Evolutionary conservation across 2,329 filamentous ascomycete genomes (phyloP), one percentile per base, ranked within the genome.

Genomic region (Biscogniauxia sp.): DNA sequence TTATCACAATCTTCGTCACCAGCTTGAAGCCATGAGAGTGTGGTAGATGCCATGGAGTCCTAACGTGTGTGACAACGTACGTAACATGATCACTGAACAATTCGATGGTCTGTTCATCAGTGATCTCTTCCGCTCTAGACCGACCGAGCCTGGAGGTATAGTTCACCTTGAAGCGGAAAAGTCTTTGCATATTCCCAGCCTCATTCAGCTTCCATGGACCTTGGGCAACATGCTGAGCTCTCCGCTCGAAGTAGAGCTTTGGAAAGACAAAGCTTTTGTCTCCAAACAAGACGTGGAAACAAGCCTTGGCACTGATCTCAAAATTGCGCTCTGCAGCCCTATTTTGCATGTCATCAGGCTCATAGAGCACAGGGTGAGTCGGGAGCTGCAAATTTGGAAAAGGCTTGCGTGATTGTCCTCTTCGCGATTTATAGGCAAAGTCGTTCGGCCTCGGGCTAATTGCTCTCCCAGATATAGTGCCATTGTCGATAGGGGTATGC

Each of bases 191-290:
- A 54, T 85, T 85, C 1, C 87, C 87, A 50, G 88, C 83, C 60
- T 93, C 90, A 3, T 85, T 80, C 54, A 88, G 81, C 19, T 82
- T 80, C 95, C 95, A 99, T 0, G 94, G 92, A 0, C 91, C 90
- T 75, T 97, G 93, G 1, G 89, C 87, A 64, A 97, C 93, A 64
- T 88, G 87, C 73, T 88, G 85, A 15, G 91, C 92, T 69, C 88
- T 84, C 56, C 91, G 85, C 73, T 96, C 92, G 72, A 92, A 89
- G 73, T 97, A 94, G 28, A 98, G 81, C 70, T 94, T 88, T 69
- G 95, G 92, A 77, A 97, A 99, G 49, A 98, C 88, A 37, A 93
- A 92, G 73, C 92, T 96, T 77, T 94, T 96, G 75, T 99, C 95
- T 45, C 95, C 95, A 75, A 98, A 99, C 56, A 99, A 84, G 17